Base-by-base conservation (phyloP, 2,329 filamentous ascomycete species). In the Pyrenochaeta sp. region DNA sequence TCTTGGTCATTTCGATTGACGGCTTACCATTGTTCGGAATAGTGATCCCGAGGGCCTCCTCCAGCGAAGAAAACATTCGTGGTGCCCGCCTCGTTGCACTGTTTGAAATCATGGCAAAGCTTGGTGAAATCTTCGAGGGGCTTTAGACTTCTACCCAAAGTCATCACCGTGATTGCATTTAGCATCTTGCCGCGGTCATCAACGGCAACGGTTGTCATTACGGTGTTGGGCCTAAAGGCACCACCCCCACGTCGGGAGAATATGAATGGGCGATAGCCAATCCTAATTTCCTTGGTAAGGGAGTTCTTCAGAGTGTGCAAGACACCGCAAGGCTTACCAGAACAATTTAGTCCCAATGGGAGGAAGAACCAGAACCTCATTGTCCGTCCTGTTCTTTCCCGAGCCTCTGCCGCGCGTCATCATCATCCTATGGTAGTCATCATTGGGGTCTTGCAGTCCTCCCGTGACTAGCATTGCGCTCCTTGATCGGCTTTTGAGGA, bases 181-280 rank as follows among this genome's bases (percentile, higher is more conserved):
- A 50, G 54, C 4, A 54, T 32, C 15, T 48, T 42, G 4, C 53
- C 52, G 7, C 39, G 42, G n/a, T 51, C 38, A 15, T 55, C 43
- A 9, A 49, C 6, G 4, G 24, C 6, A 11, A 44, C 49, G 15
- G 36, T 35, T 3, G 23, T 3, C 5, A 44, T 29, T 1, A 38
- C 17, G 7, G 35, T 35, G 9, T 27, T 23, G 3, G 27, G 36
- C 2, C 22, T 23, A 4, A 19, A 23, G 9, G 29, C 40, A 10
- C 21, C 5, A 2, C 38, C 43, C 14, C 55, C 55, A 7, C 48
- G 30, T 6, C 62, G 53, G 10, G 55, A 49, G 27, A 67, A 61
- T 2, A 65, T 28, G 19, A 61, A 67, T 3, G 63, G 63, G 5
- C 64, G 61, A 17, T 55, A 58, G 6, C 64, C 64, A 15, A 66